Evolutionary conservation across 106 monocot genomes (phyloP), one percentile per base, ranked within the genome.

Genomic region (Acorus gramineus): DNA sequence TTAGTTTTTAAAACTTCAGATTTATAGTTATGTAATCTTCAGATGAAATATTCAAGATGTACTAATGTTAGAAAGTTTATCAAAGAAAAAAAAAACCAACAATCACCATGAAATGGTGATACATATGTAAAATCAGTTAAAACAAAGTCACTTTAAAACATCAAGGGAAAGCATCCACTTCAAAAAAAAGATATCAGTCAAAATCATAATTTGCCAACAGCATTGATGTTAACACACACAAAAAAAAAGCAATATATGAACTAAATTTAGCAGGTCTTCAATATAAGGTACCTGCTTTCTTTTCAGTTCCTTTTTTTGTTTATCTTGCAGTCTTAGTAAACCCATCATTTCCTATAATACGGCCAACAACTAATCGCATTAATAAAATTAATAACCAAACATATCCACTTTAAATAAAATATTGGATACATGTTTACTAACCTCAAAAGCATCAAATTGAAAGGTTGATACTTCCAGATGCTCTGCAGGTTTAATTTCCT

Each of bases 251-350:
- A 28, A 28, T 28, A 28, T 28, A 28, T 28, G 1, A 28, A 28
- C 28, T 28, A 28, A 28, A 28, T 28, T 28, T 28, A 28, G 28
- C 0, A 1, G 28, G 28, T 28, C 28, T 28, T 11, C 4, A 14
- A 49, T 59, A 47, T 43, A 5, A 28, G 9, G 8, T 68, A 86
- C 86, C 86, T 71, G 78, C 64, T 72, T 75, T 57, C 69, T 78
- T 60, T 78, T 67, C 68, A 78, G 53, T 58, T 11, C 50, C 62
- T 11, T 12, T 9, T 61, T 55, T 14, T 10, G 73, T 53, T 69
- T 3, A 49, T 47, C 9, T 6, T 48, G 62, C 47, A 48, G 48
- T 12, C 49, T 47, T 3, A 63, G 4, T 0, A 46, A 48, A 47
- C 5, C 3, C 47, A 14, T 51, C 66, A 75, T 56, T 43, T 55